Evolutionary conservation across 352 stramenopile genomes (phyloP).

Genomic region (Halophytophthora polymorphica): DNA sequence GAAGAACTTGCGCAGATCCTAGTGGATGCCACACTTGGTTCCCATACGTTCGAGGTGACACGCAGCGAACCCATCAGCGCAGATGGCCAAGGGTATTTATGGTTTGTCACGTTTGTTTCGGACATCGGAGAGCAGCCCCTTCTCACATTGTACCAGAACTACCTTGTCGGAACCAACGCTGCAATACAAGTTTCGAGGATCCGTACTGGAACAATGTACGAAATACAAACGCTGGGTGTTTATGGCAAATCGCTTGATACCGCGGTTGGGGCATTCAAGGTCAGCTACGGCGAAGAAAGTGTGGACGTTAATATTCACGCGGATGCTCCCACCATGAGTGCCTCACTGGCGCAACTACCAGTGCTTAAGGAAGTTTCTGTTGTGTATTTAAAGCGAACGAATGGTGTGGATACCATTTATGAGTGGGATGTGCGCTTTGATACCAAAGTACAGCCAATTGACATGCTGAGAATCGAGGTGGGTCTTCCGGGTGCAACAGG

Average conservation of each 20-base stretch:
- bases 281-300: conserved; percentile 2
- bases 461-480: conserved; percentile 8
- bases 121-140: conserved; percentile 5
- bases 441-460: conserved; percentile 4
- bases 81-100: conserved; percentile 6
- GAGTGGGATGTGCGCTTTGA: conserved; percentile 24
- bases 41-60: conserved; percentile 12
- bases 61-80: background rate
- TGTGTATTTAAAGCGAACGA: background rate
- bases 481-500: background rate
- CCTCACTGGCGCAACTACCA: background rate
- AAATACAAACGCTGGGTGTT: conserved; percentile 18
- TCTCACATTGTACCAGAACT: conserved; percentile 5
- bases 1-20: conserved; percentile 9
- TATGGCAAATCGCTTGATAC: conserved; percentile 10
- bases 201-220: conserved; percentile 15
- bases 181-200: conserved; percentile 4
- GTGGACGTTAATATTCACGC: conserved; percentile 14
- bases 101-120: conserved; percentile 18
- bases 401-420: conserved; percentile 6
- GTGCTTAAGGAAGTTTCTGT: conserved; percentile 1
- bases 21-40: conserved; percentile 7
- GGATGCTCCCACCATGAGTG: conserved; percentile 3
- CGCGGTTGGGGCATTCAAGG: conserved; percentile 2
- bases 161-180: conserved; percentile 3